These are phyloP conservation scores for Lasiodiplodia hormozganensis DNA, from an alignment of 2,329 filamentous ascomycete genomes.

Conservation along the genomic window DNA sequence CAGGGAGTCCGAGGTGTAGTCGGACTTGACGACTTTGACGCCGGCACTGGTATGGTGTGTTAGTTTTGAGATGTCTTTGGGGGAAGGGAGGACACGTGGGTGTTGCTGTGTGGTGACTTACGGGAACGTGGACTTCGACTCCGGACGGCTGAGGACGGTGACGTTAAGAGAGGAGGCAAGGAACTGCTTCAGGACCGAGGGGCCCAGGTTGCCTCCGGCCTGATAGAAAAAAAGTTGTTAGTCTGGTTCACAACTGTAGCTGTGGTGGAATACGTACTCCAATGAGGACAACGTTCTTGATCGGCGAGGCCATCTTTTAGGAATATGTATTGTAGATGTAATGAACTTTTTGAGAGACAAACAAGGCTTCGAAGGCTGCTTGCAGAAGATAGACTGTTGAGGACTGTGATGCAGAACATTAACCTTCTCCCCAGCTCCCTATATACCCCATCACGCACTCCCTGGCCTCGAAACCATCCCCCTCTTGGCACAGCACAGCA, in stretches of 20 bases:
- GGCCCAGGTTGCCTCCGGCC: conserved; percentile 40
- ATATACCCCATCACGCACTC: neutral
- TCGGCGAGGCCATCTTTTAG: conserved; percentile 14
- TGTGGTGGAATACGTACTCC: conserved; percentile 1
- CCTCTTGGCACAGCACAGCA: no score
- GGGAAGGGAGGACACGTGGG: neutral
- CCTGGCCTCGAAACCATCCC: neutral
- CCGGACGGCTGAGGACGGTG: conserved; percentile 41
- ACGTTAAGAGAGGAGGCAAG: conserved; percentile 36
- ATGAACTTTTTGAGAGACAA: neutral
- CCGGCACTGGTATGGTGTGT: neutral
- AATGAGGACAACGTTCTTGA: conserved; percentile 28
- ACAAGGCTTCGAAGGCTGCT: no score
- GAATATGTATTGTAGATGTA: no score
- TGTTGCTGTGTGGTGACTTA: neutral
- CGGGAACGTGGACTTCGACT: conserved; percentile 36
- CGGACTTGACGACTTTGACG: conserved; percentile 50
- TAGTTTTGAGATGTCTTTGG: neutral
- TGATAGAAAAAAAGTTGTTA: neutral
- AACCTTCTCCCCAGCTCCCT: neutral
- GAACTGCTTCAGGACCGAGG: conserved; percentile 39
- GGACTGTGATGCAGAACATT: neutral
- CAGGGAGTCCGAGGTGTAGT: conserved; percentile 59
- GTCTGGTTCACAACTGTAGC: neutral
- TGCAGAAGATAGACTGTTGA: neutral